These are phyloP conservation scores for Saraca asoca DNA, from an alignment of 331 rosid genomes.

Conservation along the genomic window DNA sequence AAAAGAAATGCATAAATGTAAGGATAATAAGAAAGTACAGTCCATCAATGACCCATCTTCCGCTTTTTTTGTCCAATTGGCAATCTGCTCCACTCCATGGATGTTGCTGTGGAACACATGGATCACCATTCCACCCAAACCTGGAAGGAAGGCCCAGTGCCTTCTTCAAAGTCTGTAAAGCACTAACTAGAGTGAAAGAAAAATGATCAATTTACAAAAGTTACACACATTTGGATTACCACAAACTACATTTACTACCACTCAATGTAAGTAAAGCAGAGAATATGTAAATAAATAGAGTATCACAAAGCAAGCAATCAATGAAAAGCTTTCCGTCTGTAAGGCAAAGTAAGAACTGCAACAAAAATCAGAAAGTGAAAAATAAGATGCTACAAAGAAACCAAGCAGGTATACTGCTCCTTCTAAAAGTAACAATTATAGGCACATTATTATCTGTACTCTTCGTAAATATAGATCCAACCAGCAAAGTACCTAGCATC, in stretches of 20 bases:
- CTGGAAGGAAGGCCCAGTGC: constrained; percentile 88
- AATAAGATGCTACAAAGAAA: constrained; percentile 4
- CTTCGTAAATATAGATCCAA: constrained; percentile 11
- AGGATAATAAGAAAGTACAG: constrained; percentile 62
- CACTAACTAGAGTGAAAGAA: constrained; percentile 63
- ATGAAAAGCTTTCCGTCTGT: constrained; percentile 9
- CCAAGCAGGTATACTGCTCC: constrained; percentile 33
- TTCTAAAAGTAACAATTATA: constrained; percentile 23
- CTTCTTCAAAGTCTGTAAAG: constrained; percentile 69
- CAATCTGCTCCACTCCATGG: constrained; percentile 97
- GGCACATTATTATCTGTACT: constrained; percentile 5
- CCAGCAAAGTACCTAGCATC: not conserved
- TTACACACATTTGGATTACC: constrained; percentile 23
- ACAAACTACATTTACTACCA: not conserved
- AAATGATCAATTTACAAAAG: constrained; percentile 31
- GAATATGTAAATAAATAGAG: constrained; percentile 11
- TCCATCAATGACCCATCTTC: constrained; percentile 90
- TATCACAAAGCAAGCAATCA: constrained; percentile 26
- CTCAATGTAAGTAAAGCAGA: constrained; percentile 12
- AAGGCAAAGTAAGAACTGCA: constrained; percentile 18
- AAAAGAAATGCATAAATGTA: constrained; percentile 20
- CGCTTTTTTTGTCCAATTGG: constrained; percentile 57
- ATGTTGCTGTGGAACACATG: constrained; percentile 95
- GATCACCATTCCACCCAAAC: constrained; percentile 99
- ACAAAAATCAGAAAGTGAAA: constrained; percentile 19